Base-by-base conservation (phyloP, 1,284 basidiomycete species). In the Microstroma glucosiphilum region DNA sequence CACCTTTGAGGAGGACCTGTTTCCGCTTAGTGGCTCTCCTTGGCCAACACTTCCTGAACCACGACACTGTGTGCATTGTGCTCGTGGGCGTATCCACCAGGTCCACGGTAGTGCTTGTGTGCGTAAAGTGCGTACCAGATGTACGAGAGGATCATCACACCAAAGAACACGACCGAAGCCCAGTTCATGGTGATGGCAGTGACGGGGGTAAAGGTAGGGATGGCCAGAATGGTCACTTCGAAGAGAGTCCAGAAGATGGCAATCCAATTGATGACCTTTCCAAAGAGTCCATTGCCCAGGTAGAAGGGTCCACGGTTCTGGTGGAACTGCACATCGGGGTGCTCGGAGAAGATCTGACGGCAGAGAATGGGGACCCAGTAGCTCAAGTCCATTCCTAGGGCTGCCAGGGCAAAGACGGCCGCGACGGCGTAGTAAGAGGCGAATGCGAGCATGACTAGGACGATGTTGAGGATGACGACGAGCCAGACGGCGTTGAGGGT, bases 231-330 rank as follows among this genome's bases (percentile, higher is more conserved):
- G 43, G 63, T 66, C 66, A 69, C 71, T 60, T 80, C 80, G 60
- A 82, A 81, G 6, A 70, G 43, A 26, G 81, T 81, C 80, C 82
- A 83, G 26, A 80, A 56, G 53, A 90, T 86, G 68, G 89, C 89
- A 57, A 83, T 83, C 21, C 83, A 65, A 74, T 91, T 91, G 68
- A 84, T 83, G 15, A 83, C 72, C 81, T 83, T 84, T 2, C 88
- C 89, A 21, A 91, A 77, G 63, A 82, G 57, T 0, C 89, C 89
- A 59, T 86, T 82, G 23, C 90, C 90, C 83, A 92, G 86, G 77
- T 86, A 89, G 81, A 91, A 92, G 19, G 91, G 91, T n/a, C 91
- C 91, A 0, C 90, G 90, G 76, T 87, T 87, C 83, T 90, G 92
- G 62, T 69, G 62, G 51, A 54, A 54, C 21, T 26, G 51, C 42